Evolutionary conservation across 257 asterid species (phyloP), one percentile per base, ranked within the genome.

Genomic region (Paraleonurus japonicus): DNA sequence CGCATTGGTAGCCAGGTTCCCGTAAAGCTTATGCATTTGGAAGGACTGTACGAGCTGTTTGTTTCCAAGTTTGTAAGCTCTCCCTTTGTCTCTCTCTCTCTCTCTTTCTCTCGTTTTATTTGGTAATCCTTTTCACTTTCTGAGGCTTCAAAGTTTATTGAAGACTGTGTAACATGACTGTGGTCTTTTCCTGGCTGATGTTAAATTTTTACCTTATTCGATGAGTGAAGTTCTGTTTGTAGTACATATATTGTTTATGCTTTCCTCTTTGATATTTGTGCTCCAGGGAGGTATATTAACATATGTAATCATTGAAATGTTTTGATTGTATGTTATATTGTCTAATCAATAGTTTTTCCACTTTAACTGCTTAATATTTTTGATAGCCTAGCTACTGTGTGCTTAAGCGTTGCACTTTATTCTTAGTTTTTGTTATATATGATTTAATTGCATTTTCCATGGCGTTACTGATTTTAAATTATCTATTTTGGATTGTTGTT

Each of bases 1-100:
- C 95, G 85, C 74, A 88, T 95, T 69, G 87, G 95, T 70, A 89
- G 92, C 88, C 99, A 92, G 79, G 99, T 95, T 41, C 98, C 98
- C 0, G 77, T 91, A 78, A 95, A 85, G 91, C 96, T 95, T 35
- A 86, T 95, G 99, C 98, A 95, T 85, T 77, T 91, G 83, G 98
- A 92, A 86, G 99, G 99, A 82, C 81, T 95, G 69, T 95, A 89
- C 16, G 99, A 95, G 83, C 86, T 91, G 70, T 91, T 89, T 89
- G 87, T 86, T 72, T 89, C 96, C 67, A 89, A 91, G 78, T 91
- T 91, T 83, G 97, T 76, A 68, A 76, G 83, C 61, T 4, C 33
- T 1, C 33, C 2, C n/a, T n/a, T n/a, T n/a, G n/a, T 28, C 2
- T 28, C 33, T 58, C 71, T 35, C 69, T 57, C 62, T 28, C 70